Evolutionary conservation across 202 grass and related monocot species (phyloP).

Genomic region (Brachypodium distachyon): DNA sequence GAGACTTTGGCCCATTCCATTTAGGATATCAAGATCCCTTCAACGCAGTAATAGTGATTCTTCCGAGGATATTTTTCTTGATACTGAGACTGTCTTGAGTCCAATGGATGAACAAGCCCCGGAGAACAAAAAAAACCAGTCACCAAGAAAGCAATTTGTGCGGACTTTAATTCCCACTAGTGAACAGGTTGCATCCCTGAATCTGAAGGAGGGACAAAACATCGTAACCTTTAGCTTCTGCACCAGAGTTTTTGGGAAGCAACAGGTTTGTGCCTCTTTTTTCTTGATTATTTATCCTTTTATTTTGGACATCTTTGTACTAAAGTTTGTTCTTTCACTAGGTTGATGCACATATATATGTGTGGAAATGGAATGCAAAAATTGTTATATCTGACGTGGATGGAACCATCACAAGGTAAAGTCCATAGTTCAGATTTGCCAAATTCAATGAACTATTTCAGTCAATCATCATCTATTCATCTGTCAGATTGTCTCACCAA

Average conservation of each 20-base stretch:
- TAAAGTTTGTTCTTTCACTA: slow-evolving; percentile 41
- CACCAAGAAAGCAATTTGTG: slow-evolving; percentile 87
- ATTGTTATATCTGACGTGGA: slow-evolving; percentile 99
- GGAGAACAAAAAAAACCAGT: slow-evolving; percentile 47
- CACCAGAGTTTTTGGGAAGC: slow-evolving; percentile 92
- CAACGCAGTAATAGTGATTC: slow-evolving; percentile 78
- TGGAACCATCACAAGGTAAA: slow-evolving; percentile 98
- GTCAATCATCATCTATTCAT: no score
- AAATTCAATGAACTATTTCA: slow-evolving; percentile 2
- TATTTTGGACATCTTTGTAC: not conserved
- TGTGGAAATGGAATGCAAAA: slow-evolving; percentile 98
- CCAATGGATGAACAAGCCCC: slow-evolving; percentile 61
- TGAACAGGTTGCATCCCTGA: slow-evolving; percentile 87
- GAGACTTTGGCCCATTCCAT: slow-evolving; percentile 90
- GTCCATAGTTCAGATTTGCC: slow-evolving; percentile 9
- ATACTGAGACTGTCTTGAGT: slow-evolving; percentile 78
- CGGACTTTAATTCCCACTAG: slow-evolving; percentile 89
- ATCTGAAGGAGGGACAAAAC: slow-evolving; percentile 93
- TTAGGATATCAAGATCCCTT: slow-evolving; percentile 77
- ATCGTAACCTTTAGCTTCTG: slow-evolving; percentile 86
- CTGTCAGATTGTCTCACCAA: not conserved
- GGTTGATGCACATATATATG: slow-evolving; percentile 98
- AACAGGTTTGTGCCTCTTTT: slow-evolving; percentile 54
- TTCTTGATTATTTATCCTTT: slow-evolving; percentile 14
- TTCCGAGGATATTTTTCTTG: slow-evolving; percentile 94